phyloP scores from a whole-genome alignment of 2,329 filamentous ascomycete genomes.

The Talaromyces marneffei region DNA sequence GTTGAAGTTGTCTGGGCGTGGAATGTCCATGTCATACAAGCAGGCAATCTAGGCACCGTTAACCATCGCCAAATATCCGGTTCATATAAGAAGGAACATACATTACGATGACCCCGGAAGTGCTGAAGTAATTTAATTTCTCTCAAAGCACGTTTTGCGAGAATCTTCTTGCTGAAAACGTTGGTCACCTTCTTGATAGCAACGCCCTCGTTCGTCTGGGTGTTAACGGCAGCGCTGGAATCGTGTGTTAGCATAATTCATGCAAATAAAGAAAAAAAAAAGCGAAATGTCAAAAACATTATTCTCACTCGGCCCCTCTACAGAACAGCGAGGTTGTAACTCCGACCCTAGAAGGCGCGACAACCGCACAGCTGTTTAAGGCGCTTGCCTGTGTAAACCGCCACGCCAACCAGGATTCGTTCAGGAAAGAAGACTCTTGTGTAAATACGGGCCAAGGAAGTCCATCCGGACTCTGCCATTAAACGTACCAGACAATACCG shows the following conservation, averaged over 20 bases:
- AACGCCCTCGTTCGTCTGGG: constrained; percentile 83
- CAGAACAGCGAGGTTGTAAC: not conserved
- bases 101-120: constrained; percentile 84
- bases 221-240: constrained; percentile 80
- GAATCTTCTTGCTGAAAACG: constrained; percentile 99
- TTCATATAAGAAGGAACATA: constrained; percentile 41
- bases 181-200: constrained; percentile 99
- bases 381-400: not conserved
- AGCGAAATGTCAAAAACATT: too few relatives aligned
- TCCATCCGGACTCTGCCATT: too few relatives aligned
- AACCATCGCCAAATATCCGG: constrained; percentile 25
- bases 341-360: not conserved
- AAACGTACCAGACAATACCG: constrained; percentile 84
- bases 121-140: constrained; percentile 99
- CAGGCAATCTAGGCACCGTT: constrained; percentile 72
- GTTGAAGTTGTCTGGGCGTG: constrained; percentile 94
- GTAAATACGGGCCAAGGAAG: not conserved
- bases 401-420: too few relatives aligned
- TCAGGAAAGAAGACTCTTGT: not conserved
- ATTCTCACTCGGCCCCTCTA: too few relatives aligned
- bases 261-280: not conserved
- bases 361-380: not conserved
- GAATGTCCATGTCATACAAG: constrained; percentile 99
- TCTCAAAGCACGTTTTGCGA: constrained; percentile 93
- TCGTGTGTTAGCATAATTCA: not conserved